Conservation (phyloP, 2,329 filamentous ascomycete genomes). For the Raffaelea ambrosiae region DNA sequence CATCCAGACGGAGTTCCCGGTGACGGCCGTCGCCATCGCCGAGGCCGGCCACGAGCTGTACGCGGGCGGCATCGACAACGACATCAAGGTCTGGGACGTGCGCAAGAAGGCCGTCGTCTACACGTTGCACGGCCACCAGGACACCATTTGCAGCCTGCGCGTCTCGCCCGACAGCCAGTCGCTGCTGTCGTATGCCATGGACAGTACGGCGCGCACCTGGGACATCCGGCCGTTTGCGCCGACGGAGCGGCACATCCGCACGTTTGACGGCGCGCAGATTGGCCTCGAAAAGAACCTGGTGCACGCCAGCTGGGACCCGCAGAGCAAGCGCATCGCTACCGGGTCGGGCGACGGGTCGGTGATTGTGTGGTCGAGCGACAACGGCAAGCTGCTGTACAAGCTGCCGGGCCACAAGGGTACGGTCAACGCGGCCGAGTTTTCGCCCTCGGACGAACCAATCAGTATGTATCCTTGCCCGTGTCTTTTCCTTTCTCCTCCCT, state of each 20-base stretch:
- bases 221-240: constrained; percentile 93
- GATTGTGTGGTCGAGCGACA: constrained; percentile 81
- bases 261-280: constrained; percentile 82
- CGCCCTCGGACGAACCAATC: constrained; percentile 75
- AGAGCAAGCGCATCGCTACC: constrained; percentile 78
- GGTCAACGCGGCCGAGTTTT: constrained; percentile 90
- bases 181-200: constrained; percentile 85
- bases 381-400: constrained; percentile 89
- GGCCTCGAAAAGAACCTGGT: constrained; percentile 90
- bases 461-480: constrained; percentile 61
- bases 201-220: constrained; percentile 91
- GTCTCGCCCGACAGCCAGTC: constrained; percentile 92
- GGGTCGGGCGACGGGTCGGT: constrained; percentile 87
- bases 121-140: constrained; percentile 78
- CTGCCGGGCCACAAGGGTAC: constrained; percentile 90
- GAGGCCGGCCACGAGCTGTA: constrained; percentile 95
- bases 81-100: constrained; percentile 95
- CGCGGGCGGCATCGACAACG: constrained; percentile 90
- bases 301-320: constrained; percentile 79
- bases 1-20: constrained; percentile 82
- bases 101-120: constrained; percentile 86
- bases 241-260: constrained; percentile 72
- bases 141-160: constrained; percentile 82
- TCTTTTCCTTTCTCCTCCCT: not conserved
- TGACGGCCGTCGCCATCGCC: constrained; percentile 84